Evolutionary conservation across 2,329 filamentous ascomycete genomes (phyloP), one percentile per base, ranked within the genome.

Genomic region (Ophiosphaerella korrae): DNA sequence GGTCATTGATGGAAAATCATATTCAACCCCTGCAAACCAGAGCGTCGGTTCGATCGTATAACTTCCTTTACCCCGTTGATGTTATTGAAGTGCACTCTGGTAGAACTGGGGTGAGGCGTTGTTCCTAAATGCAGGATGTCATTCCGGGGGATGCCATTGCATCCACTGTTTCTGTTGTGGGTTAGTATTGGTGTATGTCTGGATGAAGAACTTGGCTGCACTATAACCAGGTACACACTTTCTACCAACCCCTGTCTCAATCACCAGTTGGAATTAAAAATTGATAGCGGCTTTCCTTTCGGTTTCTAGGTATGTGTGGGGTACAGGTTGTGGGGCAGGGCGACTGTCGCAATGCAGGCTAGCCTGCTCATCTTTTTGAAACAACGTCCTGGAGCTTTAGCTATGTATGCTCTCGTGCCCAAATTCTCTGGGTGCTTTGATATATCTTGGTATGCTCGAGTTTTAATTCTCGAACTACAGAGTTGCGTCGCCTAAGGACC

Each of bases 21-120:
- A 14, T n/a, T 23, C 9, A 34, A 18, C 23, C 9, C 12, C n/a
- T 11, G 13, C 18, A 24, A 7, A 26, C n/a, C 45, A 24, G 9
- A 40, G 31, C 3, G 40, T 45, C 40, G 26, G 57, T 46, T 61
- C 56, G 57, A 43, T 51, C 46, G 16, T 16, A 23, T 40, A 34
- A 9, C 41, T 60, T 69, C 66, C 66, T 42, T 67, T 70, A 55
- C 58, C 56, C 66, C 65, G 64, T 48, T 37, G 38, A 34, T 31
- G 53, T 53, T 46, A 16, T 29, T 29, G 35, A n/a, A 18, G 41
- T 31, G 34, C 43, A 67, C 52, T 66, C 42, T 63, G 57, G 26
- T n/a, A 44, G 12, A 11, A 63, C 60, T 64, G 67, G 53, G 58
- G 24, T 5, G 21, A 43, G 29, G 23, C 45, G 16, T 33, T 32